Percentiles rank a stretch among this genome's conserved stretches.
Conservation (phyloP, 1,284 basidiomycete genomes). For the Naganishia albida region DNA sequence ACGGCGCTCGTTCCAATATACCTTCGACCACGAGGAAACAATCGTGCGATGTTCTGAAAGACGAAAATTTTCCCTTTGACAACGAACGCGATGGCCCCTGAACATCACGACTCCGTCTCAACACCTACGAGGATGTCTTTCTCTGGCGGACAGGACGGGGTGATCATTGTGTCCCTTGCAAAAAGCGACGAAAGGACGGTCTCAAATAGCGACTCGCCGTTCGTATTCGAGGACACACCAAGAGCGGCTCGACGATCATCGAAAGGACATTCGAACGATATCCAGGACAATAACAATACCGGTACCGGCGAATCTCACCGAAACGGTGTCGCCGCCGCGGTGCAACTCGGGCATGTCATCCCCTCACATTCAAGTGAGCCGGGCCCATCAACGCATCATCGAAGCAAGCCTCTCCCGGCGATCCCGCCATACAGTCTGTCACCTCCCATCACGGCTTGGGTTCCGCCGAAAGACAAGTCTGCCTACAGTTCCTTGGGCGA, state of each 20-base stretch:
- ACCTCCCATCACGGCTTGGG: not conserved
- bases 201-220: not conserved
- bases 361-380: not conserved
- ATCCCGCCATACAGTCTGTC: slow-evolving; percentile 9
- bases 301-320: not conserved
- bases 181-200: not conserved
- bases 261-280: too few relatives aligned
- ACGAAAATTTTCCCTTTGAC: slow-evolving; percentile 2
- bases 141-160: not conserved
- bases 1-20: not conserved
- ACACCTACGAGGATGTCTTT: not conserved
- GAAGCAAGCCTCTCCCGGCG: slow-evolving; percentile 8
- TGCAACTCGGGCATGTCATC: not conserved
- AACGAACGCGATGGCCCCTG: not conserved
- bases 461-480: not conserved
- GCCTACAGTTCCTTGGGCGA: not conserved
- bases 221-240: not conserved
- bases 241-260: not conserved
- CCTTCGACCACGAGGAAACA: slow-evolving; percentile 8
- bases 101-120: slow-evolving; percentile 2
- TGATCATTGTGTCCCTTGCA: not conserved
- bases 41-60: slow-evolving; percentile 17
- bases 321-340: not conserved
- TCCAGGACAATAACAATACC: not conserved
- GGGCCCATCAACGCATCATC: slow-evolving; percentile 5